A percentile compares a stretch with the other conserved stretches of the same genome.
Conservation (phyloP, 164 flowering plant genomes). For the Umbilicus rupestris region DNA sequence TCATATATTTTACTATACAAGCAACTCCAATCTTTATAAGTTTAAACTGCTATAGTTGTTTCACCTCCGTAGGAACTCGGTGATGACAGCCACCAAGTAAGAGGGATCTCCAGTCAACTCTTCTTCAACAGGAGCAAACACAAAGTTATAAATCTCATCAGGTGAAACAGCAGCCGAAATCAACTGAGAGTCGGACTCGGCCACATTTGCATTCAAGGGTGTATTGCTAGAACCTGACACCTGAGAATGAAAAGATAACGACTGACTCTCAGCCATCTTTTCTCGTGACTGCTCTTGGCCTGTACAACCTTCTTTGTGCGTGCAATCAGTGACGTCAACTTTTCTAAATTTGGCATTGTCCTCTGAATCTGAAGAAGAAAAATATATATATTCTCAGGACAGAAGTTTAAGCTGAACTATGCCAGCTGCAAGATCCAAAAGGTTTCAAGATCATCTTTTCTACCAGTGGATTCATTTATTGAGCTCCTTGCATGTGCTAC, state of each 20-base stretch:
- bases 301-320: slow-evolving; percentile 15
- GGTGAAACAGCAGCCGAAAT: slow-evolving; percentile 72
- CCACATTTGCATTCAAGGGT: slow-evolving; percentile 27
- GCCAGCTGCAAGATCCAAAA: slow-evolving; percentile 15
- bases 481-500: slow-evolving; percentile 20
- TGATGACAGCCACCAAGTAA: slow-evolving; percentile 63
- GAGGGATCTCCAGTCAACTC: slow-evolving; percentile 78
- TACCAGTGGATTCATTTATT: slow-evolving; percentile 24
- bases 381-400: slow-evolving; percentile 17
- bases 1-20: not conserved
- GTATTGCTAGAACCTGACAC: slow-evolving; percentile 21
- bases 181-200: slow-evolving; percentile 42
- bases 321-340: slow-evolving; percentile 11
- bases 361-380: slow-evolving; percentile 48
- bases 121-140: slow-evolving; percentile 79
- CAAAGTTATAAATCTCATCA: slow-evolving; percentile 70
- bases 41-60: not conserved
- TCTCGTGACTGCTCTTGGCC: slow-evolving; percentile 14
- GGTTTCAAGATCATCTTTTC: slow-evolving; percentile 20
- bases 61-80: slow-evolving; percentile 80
- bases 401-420: slow-evolving; percentile 18
- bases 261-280: slow-evolving; percentile 19
- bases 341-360: slow-evolving; percentile 24
- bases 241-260: slow-evolving; percentile 30
- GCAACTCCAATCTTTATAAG: not conserved